Base-by-base conservation (phyloP, 352 stramenopile species). In the Phytophthora megakarya region DNA sequence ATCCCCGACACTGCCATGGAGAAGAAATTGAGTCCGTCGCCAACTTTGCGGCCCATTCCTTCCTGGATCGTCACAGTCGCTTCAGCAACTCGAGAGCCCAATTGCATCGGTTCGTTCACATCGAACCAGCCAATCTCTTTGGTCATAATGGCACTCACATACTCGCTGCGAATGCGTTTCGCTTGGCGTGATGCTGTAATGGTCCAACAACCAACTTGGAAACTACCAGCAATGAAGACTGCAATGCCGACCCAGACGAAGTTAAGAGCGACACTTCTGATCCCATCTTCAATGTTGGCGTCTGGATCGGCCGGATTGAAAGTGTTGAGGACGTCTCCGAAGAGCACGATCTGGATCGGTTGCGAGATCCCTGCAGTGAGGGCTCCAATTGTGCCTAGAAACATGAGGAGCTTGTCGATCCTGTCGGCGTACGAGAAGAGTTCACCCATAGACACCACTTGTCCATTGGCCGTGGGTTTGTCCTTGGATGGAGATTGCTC, bases 41-140 rank as follows among this genome's bases (percentile, higher is more conserved):
- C 81, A 21, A 90, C 38, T 37, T 88, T 89, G 23, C 75, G 67
- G 0, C 81, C 81, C 37, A 93, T 92, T 15, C 82, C 82, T 38
- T 84, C 54, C 39, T 91, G 78, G 53, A 92, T 88, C 1, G 60
- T 72, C 15, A 90, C 77, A 2, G 76, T 78, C 3, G 72, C 73
- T 57, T 90, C 81, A 3, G 81, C 76, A 0, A 87, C 76, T 16
- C 78, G 65, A 3, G 78, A 80, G 0, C 64, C 66, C 5, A 90
- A 67, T 45, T 90, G 59, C 73, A 85, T 87, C 0, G 75, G 75
- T 7, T 90, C 80, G 38, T 86, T 85, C 25, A 88, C 69, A 35
- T 90, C 81, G 25, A 90, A 90, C 81, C 81, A 88, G 10, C 76
- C 81, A 45, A 90, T 87, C 39, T 87, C 78, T 53, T 89, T 78